phyloP scores from a whole-genome alignment of 2,329 filamentous ascomycete species.

The Xylariaceae sp. region DNA sequence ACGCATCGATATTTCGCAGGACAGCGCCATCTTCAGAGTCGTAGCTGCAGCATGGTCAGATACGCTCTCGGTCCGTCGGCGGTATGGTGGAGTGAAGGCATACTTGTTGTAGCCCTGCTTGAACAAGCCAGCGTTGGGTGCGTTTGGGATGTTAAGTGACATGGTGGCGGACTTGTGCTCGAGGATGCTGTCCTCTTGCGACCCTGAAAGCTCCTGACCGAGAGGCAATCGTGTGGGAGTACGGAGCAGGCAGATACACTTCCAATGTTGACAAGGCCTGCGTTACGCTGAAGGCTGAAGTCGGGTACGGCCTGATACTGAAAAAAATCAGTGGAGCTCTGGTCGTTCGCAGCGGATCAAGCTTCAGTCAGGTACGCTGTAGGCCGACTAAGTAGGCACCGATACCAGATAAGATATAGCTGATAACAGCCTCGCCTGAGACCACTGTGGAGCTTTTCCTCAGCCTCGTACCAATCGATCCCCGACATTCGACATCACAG shows the following conservation, averaged over 20 bases:
- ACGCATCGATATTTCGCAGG: conserved; percentile 97
- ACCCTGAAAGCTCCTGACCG: too few species aligned
- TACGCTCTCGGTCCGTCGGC: conserved; percentile 4
- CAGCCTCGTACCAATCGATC: too few species aligned
- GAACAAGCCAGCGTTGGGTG: conserved; percentile 89
- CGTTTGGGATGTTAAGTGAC: conserved; percentile 94
- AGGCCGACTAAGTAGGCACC: too few species aligned
- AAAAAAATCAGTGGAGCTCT: conserved; percentile 10
- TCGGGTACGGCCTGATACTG: background rate
- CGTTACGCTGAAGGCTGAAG: too few species aligned
- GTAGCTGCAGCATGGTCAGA: conserved; percentile 58
- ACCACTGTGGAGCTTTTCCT: too few species aligned
- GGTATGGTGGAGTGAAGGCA: conserved; percentile 29
- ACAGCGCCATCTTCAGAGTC: conserved; percentile 98
- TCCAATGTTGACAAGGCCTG: background rate
- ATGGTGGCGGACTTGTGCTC: conserved; percentile 39
- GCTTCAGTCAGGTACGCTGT: background rate
- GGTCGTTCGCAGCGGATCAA: background rate
- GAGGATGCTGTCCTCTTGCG: too few species aligned
- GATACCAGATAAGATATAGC: too few species aligned
- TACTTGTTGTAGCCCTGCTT: conserved; percentile 96
- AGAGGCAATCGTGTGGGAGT: too few species aligned
- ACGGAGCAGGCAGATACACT: background rate
- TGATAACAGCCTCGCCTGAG: too few species aligned
- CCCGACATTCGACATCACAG: too few species aligned